phyloP scores from a whole-genome alignment of 2,329 filamentous ascomycete species.

The Diaporthe sp. region DNA sequence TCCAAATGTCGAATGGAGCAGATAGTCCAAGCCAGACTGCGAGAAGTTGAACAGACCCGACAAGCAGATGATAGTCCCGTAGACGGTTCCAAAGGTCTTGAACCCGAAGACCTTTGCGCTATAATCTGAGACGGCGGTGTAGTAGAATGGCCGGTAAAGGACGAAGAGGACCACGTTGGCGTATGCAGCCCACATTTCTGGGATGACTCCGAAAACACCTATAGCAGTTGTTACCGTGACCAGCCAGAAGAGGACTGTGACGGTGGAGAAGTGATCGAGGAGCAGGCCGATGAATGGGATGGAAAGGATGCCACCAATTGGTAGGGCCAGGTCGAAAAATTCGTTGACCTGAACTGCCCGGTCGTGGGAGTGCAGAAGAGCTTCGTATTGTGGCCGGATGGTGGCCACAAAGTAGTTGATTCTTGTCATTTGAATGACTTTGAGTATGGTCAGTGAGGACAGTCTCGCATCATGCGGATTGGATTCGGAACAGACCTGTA shows the following conservation, averaged over 20 bases:
- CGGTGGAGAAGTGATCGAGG: constrained; percentile 82
- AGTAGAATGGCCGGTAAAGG: constrained; percentile 89
- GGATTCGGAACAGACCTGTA: constrained; percentile 64
- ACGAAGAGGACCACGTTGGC: constrained; percentile 84
- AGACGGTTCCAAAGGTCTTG: constrained; percentile 92
- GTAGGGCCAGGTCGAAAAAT: constrained; percentile 85
- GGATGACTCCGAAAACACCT: constrained; percentile 81
- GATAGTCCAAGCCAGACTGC: constrained; percentile 82
- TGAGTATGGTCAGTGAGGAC: background rate
- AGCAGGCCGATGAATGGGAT: constrained; percentile 88
- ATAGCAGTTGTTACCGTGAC: constrained; percentile 81
- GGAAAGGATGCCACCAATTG: constrained; percentile 84
- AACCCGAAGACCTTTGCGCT: constrained; percentile 94
- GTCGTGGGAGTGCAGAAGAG: constrained; percentile 74
- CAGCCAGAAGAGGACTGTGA: constrained; percentile 77
- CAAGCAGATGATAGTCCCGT: constrained; percentile 89
- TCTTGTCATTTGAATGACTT: constrained; percentile 78
- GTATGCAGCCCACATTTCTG: constrained; percentile 78
- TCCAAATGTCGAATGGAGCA: constrained; percentile 80
- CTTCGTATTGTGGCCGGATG: constrained; percentile 84
- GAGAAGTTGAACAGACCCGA: constrained; percentile 88
- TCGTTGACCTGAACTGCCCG: constrained; percentile 80
- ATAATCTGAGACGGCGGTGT: constrained; percentile 91
- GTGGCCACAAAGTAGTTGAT: constrained; percentile 97
- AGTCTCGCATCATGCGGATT: background rate